A percentile compares a stretch with the other conserved stretches of the same genome.
Evolutionary conservation across 2,329 filamentous ascomycete species (phyloP).

Genomic region (Basipetospora chlamydospora): DNA sequence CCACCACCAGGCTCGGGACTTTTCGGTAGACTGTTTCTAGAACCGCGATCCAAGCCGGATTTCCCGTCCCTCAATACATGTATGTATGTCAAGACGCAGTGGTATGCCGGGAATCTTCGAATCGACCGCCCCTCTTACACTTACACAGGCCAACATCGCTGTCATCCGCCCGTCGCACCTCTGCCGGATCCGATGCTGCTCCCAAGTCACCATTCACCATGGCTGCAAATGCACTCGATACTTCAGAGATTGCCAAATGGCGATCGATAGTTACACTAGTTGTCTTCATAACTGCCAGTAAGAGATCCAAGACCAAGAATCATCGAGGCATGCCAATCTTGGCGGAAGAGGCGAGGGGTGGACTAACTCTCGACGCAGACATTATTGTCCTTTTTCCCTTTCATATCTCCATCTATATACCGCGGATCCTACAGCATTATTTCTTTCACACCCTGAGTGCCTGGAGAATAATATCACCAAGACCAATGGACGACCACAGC

Average conservation of each 20-base stretch:
- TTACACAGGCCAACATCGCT: no score
- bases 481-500: conserved; percentile 13
- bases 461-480: conserved; percentile 37
- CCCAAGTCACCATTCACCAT: no score
- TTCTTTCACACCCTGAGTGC: conserved; percentile 20
- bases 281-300: conserved; percentile 56
- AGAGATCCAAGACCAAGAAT: conserved; percentile 20
- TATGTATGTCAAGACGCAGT: no score
- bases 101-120: no score
- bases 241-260: conserved; percentile 41
- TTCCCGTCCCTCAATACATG: no score
- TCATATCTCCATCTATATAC: conserved; percentile 46
- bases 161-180: no score
- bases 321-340: not conserved
- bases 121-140: no score
- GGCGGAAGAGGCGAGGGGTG: not conserved
- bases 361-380: conserved; percentile 28
- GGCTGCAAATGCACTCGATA: not conserved
- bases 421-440: conserved; percentile 30
- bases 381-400: conserved; percentile 56
- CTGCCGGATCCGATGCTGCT: no score
- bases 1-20: no score
- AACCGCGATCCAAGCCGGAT: no score
- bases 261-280: conserved; percentile 56
- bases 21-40: no score